Conservation (phyloP, 768 basidiomycete genomes). For the Phlegmacium glaucopus region DNA sequence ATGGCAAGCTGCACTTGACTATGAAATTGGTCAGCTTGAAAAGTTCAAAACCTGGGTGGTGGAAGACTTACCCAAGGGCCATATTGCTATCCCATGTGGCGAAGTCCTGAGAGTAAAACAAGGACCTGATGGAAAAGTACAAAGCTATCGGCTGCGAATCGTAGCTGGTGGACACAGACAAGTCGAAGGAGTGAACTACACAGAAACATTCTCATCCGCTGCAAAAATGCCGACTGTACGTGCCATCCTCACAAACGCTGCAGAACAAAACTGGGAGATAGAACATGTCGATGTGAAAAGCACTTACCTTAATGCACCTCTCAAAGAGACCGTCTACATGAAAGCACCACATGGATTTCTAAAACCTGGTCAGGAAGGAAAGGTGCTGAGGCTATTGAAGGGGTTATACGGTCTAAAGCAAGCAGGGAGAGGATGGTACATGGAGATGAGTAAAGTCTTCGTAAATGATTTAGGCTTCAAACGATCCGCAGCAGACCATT, state of each 20-base stretch:
- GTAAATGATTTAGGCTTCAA: slow-evolving; percentile 11
- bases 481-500: too few relatives aligned
- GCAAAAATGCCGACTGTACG: slow-evolving; percentile 27
- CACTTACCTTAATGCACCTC: slow-evolving; percentile 28
- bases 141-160: slow-evolving; percentile 28
- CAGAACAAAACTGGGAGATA: slow-evolving; percentile 29
- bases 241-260: slow-evolving; percentile 32
- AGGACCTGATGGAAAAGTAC: slow-evolving; percentile 27
- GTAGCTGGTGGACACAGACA: slow-evolving; percentile 33
- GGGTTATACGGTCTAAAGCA: slow-evolving; percentile 38
- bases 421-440: slow-evolving; percentile 25
- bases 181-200: slow-evolving; percentile 31
- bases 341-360: slow-evolving; percentile 29
- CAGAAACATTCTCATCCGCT: slow-evolving; percentile 26
- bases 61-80: slow-evolving; percentile 16
- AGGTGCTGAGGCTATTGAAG: slow-evolving; percentile 14
- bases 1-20: slow-evolving; percentile 22
- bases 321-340: slow-evolving; percentile 37
- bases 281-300: slow-evolving; percentile 38
- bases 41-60: slow-evolving; percentile 28
- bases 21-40: slow-evolving; percentile 22
- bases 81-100: slow-evolving; percentile 23
- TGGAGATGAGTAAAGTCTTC: slow-evolving; percentile 15
- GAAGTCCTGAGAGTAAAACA: slow-evolving; percentile 35
- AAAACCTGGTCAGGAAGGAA: slow-evolving; percentile 21